These are phyloP conservation scores for Fennellomyces sp. DNA, from an alignment of 371 early-diverging fungal genomes.

Conservation along the genomic window DNA sequence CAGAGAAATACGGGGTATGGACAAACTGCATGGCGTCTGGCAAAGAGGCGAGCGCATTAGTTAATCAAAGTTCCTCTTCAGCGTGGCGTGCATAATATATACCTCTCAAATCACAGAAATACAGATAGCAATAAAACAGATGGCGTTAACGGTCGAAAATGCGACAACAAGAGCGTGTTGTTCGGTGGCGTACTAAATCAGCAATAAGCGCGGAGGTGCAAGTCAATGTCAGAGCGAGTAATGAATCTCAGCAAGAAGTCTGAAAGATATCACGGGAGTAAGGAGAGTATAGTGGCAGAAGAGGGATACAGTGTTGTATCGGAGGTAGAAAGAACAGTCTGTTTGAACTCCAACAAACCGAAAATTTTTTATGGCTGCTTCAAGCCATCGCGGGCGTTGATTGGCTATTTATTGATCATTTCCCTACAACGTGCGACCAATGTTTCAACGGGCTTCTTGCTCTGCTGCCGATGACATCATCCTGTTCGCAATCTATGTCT, in stretches of 20 bases:
- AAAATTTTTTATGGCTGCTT: too few species aligned
- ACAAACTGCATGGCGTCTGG: conserved; percentile 34
- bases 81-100: conserved; percentile 2
- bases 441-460: too few species aligned
- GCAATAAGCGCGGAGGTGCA: neutral
- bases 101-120: neutral
- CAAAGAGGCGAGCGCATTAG: neutral
- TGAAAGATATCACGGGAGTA: neutral
- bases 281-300: conserved; percentile 4
- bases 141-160: neutral
- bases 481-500: too few species aligned
- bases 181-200: neutral
- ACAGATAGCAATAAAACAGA: conserved; percentile 3
- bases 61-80: neutral
- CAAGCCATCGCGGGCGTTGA: too few species aligned
- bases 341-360: too few species aligned
- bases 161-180: conserved; percentile 4
- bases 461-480: too few species aligned
- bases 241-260: neutral
- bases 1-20: conserved; percentile 31
- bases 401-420: too few species aligned
- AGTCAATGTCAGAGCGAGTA: neutral
- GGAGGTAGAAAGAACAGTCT: too few species aligned
- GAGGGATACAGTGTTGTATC: too few species aligned
- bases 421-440: too few species aligned